Evolutionary conservation across 768 basidiomycete species (phyloP), one percentile per base, ranked within the genome.

Genomic region (Boletus tomentosulus): DNA sequence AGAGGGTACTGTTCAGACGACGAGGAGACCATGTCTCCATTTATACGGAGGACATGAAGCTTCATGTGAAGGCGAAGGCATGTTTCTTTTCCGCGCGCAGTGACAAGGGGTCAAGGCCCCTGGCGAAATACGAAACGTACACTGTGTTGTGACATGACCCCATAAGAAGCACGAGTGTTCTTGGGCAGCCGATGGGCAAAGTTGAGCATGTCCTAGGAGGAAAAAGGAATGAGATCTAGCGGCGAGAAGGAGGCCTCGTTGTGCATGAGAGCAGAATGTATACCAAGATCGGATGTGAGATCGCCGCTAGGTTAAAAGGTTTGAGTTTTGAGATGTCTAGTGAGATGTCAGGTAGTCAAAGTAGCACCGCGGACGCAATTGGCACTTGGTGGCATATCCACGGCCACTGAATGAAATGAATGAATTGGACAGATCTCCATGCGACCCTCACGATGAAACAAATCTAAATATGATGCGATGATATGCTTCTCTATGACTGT

Each of bases 401-500:
- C 57, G 62, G 55, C 50, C 28, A 58, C 41, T 42, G 49, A 50
- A 53, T 24, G 50, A 31, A 56, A 27, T 35, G 6, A 37, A 47
- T 24, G 46, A 47, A 47, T 46, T 46, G 30, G 19, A 46, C n/a
- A 45, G 41, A 58, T 51, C 53, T 34, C 56, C 60, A 62, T 51
- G 56, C 58, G 60, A 54, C 56, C 43, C 47, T 64, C 31, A 53
- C 44, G 43, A 53, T 57, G 56, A 58, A 56, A 54, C 50, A 31
- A 11, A 54, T 60, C 56, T 61, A 59, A 54, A 57, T 57, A 58
- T 35, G 46, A 28, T 61, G 55, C 51, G 51, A 56, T 54, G 59
- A 52, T 60, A 61, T 57, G 61, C 64, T 71, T 71, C 71, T 71
- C 71, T 71, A 72, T 64, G 54, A 54, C 53, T 59, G 61, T 66